Percentiles rank a stretch among this genome's conserved stretches.
phyloP scores from a whole-genome alignment of 176 grass and related monocot species.

The Triticum dicoccoides region DNA sequence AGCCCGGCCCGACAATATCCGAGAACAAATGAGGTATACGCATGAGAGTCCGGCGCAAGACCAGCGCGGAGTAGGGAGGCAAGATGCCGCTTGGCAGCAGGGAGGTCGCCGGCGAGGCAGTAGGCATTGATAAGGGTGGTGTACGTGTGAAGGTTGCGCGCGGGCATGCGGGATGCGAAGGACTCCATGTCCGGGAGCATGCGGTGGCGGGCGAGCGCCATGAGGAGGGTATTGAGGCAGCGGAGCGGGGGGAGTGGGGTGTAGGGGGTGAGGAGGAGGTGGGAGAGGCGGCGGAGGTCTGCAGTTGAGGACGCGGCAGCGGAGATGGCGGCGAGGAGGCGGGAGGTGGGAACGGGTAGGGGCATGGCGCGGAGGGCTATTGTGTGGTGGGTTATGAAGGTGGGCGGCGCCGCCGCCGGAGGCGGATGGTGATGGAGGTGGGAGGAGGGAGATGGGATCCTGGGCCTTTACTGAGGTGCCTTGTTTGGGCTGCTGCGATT shows the following conservation, averaged over 20 bases:
- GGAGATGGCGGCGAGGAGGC: conserved; percentile 39
- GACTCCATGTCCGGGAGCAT: conserved; percentile 74
- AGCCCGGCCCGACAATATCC: conserved; percentile 62
- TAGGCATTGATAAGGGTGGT: conserved; percentile 84
- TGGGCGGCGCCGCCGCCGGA: conserved; percentile 3
- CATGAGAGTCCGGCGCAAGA: conserved; percentile 55
- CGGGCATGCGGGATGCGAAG: conserved; percentile 50
- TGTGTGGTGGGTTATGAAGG: not conserved
- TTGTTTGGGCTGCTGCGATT: too few relatives aligned
- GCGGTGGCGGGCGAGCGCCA: conserved; percentile 57
- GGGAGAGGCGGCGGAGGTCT: conserved; percentile 38
- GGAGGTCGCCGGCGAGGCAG: conserved; percentile 68
- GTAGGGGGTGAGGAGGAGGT: conserved; percentile 25
- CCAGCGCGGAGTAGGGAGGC: conserved; percentile 52
- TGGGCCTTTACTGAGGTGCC: too few relatives aligned
- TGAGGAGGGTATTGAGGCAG: conserved; percentile 67
- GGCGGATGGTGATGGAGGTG: not conserved
- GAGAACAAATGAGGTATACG: conserved; percentile 74
- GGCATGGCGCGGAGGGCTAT: conserved; percentile 34
- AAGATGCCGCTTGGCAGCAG: conserved; percentile 61
- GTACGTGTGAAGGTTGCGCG: conserved; percentile 64
- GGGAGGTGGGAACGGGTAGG: conserved; percentile 7
- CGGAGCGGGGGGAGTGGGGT: conserved; percentile 34
- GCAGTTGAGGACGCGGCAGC: conserved; percentile 35
- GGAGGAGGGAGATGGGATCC: conserved; percentile 17